These are phyloP conservation scores for Bidens hawaiensis DNA, from an alignment of 140 eudicot species.

Conservation along the genomic window DNA sequence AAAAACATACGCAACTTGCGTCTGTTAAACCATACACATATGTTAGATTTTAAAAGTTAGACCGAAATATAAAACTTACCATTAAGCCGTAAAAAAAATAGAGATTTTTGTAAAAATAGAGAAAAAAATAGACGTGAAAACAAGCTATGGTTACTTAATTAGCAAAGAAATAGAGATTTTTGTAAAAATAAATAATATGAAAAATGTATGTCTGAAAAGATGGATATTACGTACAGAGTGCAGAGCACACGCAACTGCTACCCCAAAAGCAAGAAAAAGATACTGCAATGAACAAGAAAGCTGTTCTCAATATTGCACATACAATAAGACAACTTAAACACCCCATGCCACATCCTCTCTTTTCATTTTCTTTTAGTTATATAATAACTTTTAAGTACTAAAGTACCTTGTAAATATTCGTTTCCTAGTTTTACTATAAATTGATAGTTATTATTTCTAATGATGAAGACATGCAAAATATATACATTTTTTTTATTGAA, in stretches of 20 bases:
- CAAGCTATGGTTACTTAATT: not conserved
- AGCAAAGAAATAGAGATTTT: not conserved
- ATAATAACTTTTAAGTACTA: slow-evolving; percentile 7
- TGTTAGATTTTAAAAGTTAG: no score
- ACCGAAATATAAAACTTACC: no score
- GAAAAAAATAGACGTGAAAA: no score
- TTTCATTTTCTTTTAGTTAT: not conserved
- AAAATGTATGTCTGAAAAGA: slow-evolving; percentile 19
- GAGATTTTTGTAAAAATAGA: no score
- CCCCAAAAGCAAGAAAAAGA: slow-evolving; percentile 39
- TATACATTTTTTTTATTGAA: no score
- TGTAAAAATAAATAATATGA: not conserved
- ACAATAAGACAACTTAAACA: slow-evolving; percentile 20
- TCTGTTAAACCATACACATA: no score
- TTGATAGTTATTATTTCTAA: not conserved
- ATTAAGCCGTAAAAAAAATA: no score
- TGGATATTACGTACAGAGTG: slow-evolving; percentile 16
- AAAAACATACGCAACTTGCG: no score
- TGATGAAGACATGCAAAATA: not conserved
- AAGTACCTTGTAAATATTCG: no score
- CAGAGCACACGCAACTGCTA: slow-evolving; percentile 32
- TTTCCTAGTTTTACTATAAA: not conserved
- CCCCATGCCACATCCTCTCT: not conserved
- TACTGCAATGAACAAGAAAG: slow-evolving; percentile 27
- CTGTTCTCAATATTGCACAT: slow-evolving; percentile 13